These are phyloP conservation scores for Amesomyces nigricolor DNA, from an alignment of 2,329 filamentous ascomycete genomes.

Conservation along the genomic window DNA sequence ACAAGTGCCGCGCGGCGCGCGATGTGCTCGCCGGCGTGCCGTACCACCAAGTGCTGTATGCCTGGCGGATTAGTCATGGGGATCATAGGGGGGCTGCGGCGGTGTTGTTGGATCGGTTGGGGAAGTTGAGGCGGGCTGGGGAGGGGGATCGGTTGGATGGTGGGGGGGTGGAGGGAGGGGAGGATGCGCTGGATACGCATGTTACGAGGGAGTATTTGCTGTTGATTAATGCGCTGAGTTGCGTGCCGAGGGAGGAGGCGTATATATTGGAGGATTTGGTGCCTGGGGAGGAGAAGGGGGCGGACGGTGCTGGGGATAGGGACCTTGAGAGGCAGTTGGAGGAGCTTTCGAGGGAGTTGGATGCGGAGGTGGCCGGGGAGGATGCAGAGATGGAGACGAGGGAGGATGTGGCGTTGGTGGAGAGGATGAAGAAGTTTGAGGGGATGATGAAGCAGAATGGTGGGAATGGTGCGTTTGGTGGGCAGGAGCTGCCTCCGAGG, in stretches of 20 bases:
- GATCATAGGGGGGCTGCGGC: slow-evolving; percentile 78
- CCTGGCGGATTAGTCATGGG: slow-evolving; percentile 76
- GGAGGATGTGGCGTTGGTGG: slow-evolving; percentile 22
- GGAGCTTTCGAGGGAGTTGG: slow-evolving; percentile 21
- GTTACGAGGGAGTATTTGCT: slow-evolving; percentile 76
- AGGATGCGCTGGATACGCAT: slow-evolving; percentile 56
- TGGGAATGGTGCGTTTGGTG: too few relatives aligned
- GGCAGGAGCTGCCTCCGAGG: slow-evolving; percentile 47
- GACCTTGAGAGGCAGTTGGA: slow-evolving; percentile 22
- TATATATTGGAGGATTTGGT: slow-evolving; percentile 62
- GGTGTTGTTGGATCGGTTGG: slow-evolving; percentile 57
- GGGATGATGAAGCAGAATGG: background rate
- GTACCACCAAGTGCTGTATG: slow-evolving; percentile 85
- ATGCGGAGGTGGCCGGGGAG: slow-evolving; percentile 13
- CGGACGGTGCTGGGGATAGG: slow-evolving; percentile 11
- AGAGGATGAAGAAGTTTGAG: slow-evolving; percentile 26
- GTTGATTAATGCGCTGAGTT: slow-evolving; percentile 87
- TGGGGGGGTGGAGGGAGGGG: slow-evolving; percentile 30
- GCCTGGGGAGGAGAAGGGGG: slow-evolving; percentile 26
- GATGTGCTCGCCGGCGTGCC: slow-evolving; percentile 62
- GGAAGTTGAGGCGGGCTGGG: slow-evolving; percentile 54
- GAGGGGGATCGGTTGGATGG: slow-evolving; percentile 50
- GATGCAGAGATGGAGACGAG: slow-evolving; percentile 6
- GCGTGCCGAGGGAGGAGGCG: slow-evolving; percentile 61
- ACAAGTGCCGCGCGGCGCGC: slow-evolving; percentile 62